Conservation (phyloP, 768 basidiomycete species). For the Lactifluus echinatus region DNA sequence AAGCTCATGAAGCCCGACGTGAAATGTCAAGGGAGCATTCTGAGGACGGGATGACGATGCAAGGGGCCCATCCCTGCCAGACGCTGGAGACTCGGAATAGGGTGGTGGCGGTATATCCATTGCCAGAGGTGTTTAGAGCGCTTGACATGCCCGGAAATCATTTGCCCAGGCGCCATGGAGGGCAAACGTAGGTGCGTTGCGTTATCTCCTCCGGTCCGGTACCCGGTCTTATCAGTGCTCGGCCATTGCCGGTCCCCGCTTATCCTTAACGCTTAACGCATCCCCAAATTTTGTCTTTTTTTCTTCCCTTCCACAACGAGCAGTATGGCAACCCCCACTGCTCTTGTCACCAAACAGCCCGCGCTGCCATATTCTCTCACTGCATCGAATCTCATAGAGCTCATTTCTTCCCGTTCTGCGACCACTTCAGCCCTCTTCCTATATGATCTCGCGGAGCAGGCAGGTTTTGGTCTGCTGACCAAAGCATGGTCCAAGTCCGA, state of each 20-base stretch:
- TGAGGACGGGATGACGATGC: conserved; percentile 1
- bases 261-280: too few species aligned
- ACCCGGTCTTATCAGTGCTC: too few species aligned
- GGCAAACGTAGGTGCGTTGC: too few species aligned
- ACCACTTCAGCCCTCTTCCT: conserved; percentile 64
- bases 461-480: conserved; percentile 70
- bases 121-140: neutral
- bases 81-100: neutral
- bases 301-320: too few species aligned
- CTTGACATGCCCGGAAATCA: neutral
- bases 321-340: too few species aligned
- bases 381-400: conserved; percentile 62
- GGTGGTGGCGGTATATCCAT: conserved; percentile 7
- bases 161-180: too few species aligned
- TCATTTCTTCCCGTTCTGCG: conserved; percentile 46
- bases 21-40: neutral
- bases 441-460: conserved; percentile 77
- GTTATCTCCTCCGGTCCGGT: too few species aligned
- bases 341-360: conserved; percentile 23
- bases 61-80: neutral
- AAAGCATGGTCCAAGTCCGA: conserved; percentile 49
- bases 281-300: too few species aligned
- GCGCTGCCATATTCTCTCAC: conserved; percentile 25
- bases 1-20: conserved; percentile 10
- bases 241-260: too few species aligned